Conservation (phyloP, 208 protist genomes). For the Leishmania turanica region DNA sequence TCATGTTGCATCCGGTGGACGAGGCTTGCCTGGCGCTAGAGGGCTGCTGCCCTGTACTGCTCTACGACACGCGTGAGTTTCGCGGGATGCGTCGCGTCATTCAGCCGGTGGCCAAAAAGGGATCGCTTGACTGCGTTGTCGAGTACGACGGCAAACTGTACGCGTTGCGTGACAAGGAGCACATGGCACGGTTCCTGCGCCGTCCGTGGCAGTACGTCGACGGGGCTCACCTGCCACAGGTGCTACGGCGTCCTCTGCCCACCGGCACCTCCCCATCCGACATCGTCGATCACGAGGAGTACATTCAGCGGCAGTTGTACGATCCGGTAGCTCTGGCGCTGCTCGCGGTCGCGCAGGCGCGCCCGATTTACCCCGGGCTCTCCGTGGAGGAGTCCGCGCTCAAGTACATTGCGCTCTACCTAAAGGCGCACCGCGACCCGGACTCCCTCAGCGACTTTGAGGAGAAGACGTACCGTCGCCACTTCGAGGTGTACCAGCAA, state of each 20-base stretch:
- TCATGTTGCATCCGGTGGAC: conserved; percentile 9
- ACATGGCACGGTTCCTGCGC: conserved; percentile 67
- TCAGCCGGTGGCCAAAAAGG: conserved; percentile 75
- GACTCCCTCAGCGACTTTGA: conserved; percentile 66
- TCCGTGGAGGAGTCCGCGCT: conserved; percentile 85
- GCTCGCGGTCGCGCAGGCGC: conserved; percentile 63
- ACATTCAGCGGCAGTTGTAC: conserved; percentile 84
- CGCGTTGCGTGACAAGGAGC: conserved; percentile 60
- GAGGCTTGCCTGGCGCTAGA: conserved; percentile 52
- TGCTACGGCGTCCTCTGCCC: conserved; percentile 72
- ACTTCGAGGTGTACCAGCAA: conserved; percentile 61
- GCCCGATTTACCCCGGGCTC: conserved; percentile 86
- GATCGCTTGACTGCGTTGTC: conserved; percentile 64
- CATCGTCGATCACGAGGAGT: conserved; percentile 64
- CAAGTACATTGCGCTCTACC: conserved; percentile 88
- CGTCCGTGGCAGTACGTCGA: conserved; percentile 86
- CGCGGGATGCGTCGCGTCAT: conserved; percentile 73
- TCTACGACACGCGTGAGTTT: conserved; percentile 87
- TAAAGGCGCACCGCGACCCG: conserved; percentile 80
- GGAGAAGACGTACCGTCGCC: conserved; percentile 60
- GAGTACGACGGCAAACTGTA: conserved; percentile 81
- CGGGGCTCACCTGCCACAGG: conserved; percentile 58
- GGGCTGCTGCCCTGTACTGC: conserved; percentile 91
- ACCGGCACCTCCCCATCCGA: conserved; percentile 20
- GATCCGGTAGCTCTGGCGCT: conserved; percentile 83